Evolutionary conservation across 257 asterid genomes (phyloP).

Genomic region (Penstemon barbatus): DNA sequence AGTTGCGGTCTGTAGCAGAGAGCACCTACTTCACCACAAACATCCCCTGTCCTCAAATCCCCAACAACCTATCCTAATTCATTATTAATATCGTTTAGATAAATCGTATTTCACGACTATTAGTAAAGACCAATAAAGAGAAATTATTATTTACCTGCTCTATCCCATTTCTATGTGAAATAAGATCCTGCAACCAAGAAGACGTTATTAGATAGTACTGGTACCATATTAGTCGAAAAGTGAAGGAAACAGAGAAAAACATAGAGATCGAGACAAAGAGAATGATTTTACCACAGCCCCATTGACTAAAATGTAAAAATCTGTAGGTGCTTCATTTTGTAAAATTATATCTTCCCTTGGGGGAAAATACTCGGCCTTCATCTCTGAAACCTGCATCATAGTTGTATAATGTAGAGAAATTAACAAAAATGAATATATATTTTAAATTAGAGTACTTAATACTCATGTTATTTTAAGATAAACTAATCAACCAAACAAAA

Average conservation of each 20-base stretch:
- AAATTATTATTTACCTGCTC: conserved; percentile 45
- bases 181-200: conserved; percentile 54
- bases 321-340: conserved; percentile 39
- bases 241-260: neutral
- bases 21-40: conserved; percentile 76
- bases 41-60: conserved; percentile 59
- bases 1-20: conserved; percentile 83
- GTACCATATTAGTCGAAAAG: conserved; percentile 2
- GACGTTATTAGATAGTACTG: conserved; percentile 25
- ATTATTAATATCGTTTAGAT: conserved; percentile 11
- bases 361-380: conserved; percentile 37
- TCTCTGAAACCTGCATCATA: conserved; percentile 33
- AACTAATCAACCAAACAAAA: too few relatives aligned
- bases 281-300: conserved; percentile 32
- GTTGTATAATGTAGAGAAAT: neutral
- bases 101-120: neutral
- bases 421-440: neutral
- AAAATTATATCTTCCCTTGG: conserved; percentile 38
- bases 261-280: neutral
- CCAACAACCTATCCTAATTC: conserved; percentile 43
- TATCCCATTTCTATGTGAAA: conserved; percentile 36
- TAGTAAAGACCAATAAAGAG: conserved; percentile 7
- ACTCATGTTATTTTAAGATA: too few relatives aligned
- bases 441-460: neutral
- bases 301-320: conserved; percentile 34